Base-by-base conservation (phyloP, 164 flowering plant species). In the Sedum album region DNA sequence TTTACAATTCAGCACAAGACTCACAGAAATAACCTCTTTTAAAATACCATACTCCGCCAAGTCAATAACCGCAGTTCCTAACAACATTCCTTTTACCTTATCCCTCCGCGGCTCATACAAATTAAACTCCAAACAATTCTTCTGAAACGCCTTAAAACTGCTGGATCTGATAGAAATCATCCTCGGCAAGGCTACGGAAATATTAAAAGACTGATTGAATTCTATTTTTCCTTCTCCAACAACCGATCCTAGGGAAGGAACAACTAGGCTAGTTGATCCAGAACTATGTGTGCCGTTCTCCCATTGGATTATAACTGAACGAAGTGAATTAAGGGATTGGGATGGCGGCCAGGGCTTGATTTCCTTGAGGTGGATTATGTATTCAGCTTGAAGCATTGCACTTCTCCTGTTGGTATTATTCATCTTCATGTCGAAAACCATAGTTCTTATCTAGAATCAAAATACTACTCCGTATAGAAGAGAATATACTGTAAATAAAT, bases 311-410 rank as follows among this genome's bases (percentile, higher is more conserved):
- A 80, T 18, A 4, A 80, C 83, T 21, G 83, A 75, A n/a, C 82
- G 82, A n/a, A 77, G 76, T 31, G 83, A 79, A 39, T 75, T 76
- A 2, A 80, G 78, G 4, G 83, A 82, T 64, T 77, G 83, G 13
- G 83, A 80, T 11, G 85, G 83, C 2, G 83, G 85, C 85, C 85
- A 82, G 9, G 82, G 85, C 72, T 79, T 80, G 66, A 82, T 73
- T 60, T 80, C 83, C 60, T 70, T 77, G 67, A 82, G 69, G 46
- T 77, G 79, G 70, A 82, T 67, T 25, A 75, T 41, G 65, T 82
- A 82, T 61, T 77, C 66, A 38, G 73, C 71, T 6, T 78, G 77
- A 57, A 77, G 79, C 0, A 75, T 55, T 28, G 73, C 23, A 30
- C 76, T 62, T 71, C 60, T 76, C 67, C 74, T 67, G 73, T 57